Base-by-base conservation (phyloP, 768 basidiomycete species). In the Nevesoporus exiguus region DNA sequence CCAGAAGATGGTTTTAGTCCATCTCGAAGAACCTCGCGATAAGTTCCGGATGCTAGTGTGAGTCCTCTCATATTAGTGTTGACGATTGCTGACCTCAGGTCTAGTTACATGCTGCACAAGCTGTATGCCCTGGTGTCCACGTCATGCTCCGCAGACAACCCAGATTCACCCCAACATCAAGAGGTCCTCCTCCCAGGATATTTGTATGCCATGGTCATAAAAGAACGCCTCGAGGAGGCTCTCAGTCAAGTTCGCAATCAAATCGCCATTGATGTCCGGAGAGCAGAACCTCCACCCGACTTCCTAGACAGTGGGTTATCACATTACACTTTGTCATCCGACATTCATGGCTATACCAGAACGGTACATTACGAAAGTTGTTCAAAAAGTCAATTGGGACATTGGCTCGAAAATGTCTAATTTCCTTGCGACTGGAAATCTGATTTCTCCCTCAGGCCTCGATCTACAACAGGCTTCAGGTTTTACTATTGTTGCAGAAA, bases 401-500 rank as follows among this genome's bases (percentile, higher is more conserved):
- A 85, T 99, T 53, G 97, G 97, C 24, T 76, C 87, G 34, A 90
- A 85, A 67, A 77, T 98, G 66, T 78, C 90, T 19, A 96, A 96
- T 69, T 99, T 99, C 77, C 81, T 99, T 41, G 97, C 97, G 15
- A 98, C 97, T 5, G 97, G 97, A 25, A 98, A 98, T 66, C 77
- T 99, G 24, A 80, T 95, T 49, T 96, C 97, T 9, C 93, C 93
- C 0, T 88, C 93, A 1, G 97, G 97, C 56, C 84, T 99, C 51
- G 97, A 98, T 73, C 76, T 99, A 15, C 96, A 98, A 69, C 97
- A 99, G 71, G 88, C 95, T 0, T 88, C 94, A 17, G 97, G 97
- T n/a, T 98, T 96, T 73, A 98, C 97, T 1, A 97, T 99, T 61
- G 90, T 98, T 31, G 97, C 95, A 6, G 97, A 99, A 76, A 98